Base-by-base conservation (phyloP, 1,284 basidiomycete genomes). In the Agroathelia rolfsii region DNA sequence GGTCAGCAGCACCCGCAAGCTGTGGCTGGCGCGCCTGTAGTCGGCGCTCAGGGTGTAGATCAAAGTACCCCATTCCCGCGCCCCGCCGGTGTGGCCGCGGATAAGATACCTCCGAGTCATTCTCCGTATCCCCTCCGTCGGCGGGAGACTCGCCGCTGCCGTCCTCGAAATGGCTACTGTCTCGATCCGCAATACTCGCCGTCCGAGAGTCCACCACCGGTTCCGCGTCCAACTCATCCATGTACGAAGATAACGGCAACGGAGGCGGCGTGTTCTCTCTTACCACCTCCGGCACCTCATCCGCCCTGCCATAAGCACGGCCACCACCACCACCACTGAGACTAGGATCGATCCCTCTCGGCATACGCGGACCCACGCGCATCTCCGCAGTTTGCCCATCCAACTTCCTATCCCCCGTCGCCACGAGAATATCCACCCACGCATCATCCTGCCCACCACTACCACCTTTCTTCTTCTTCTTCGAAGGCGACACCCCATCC, bases 391-490 rank as follows among this genome's bases (percentile, higher is more conserved):
- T 76, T 51, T 83, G 79, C 5, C 66, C 64, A 2, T 55, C 65
- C 57, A 85, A 63, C 28, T 77, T 54, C 25, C 77, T 56, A 13
- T 55, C 59, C 38, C 71, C 73, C 28, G 64, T 73, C 26, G 77
- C 78, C 7, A 90, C 82, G 4, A 89, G 60, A 27, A 90, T 89
- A 56, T 90, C 87, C 40, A 84, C 78, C 79, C 81, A 84, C 2
- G 77, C 77, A 48, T 83, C 80, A 37, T 74, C 68, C n/a, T n/a
- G n/a, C n/a, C 41, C 69, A 72, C n/a, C 68, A 69, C 46, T 67
- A 60, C 36, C 72, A 53, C 34, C 69, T 62, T 37, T 66, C 61
- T 38, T n/a, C n/a, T n/a, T n/a, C n/a, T n/a, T n/a, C n/a, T n/a
- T n/a, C n/a, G n/a, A n/a, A n/a, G n/a, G n/a, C n/a, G n/a, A n/a